Base-by-base conservation (phyloP, 140 eudicot genomes). In the Anethum foeniculum region DNA sequence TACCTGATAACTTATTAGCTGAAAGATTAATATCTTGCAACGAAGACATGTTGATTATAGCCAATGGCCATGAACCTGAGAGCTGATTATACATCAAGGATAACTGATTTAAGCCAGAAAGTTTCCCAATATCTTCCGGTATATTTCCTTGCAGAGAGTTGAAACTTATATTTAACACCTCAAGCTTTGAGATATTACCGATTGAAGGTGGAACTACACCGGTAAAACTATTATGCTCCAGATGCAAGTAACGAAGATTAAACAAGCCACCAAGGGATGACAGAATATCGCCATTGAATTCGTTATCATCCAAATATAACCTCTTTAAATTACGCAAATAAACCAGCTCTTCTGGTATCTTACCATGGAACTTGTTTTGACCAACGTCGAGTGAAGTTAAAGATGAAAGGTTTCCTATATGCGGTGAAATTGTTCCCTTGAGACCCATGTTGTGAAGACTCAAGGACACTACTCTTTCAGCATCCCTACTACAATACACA, bases 401-500 rank as follows among this genome's bases (percentile, higher is more conserved):
- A 41, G 84, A 81, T 7, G 87, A 51, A 23, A 86, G 87, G 81
- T 83, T 81, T 13, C 89, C 87, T 3, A 86, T 13, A 44, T 73
- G 25, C 2, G 87, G 85, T 0, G 89, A 38, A 15, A 86, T 23
- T 23, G 83, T 81, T 11, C 87, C 89, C 13, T 1, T 34, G 9
- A 86, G 84, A 10, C 81, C 83, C 78, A 83, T 78, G 43, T 48
- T 34, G 6, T 73, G 58, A 41, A 86, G 71, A 46, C 78, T 56
- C 19, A 86, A 51, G 30, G 77, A 79, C 9, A 75, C 54, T 5
- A 83, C 87, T 69, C 85, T 83, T 15, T 80, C 76, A 41, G 81
- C 44, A 1, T 52, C 36, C 18, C 18, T 19, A 30, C 72, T 44
- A 32, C 89, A 83, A 18, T 69, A 11, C n/a, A 86, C 85, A 36